Conservation (phyloP, 768 basidiomycete genomes). For the Naganishia antarctica region DNA sequence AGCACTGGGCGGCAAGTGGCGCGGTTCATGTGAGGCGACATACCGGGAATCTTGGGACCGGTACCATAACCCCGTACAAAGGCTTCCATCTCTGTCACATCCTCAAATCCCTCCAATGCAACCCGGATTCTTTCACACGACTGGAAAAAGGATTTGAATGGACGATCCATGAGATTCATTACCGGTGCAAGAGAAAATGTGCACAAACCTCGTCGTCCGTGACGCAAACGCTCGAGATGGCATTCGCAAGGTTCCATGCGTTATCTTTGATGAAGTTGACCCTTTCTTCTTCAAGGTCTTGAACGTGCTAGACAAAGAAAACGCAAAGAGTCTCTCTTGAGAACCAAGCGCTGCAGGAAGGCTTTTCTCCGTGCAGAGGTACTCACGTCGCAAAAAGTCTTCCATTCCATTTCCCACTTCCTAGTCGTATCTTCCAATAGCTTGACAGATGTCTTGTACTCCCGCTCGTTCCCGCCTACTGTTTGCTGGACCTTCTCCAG, state of each 20-base stretch:
- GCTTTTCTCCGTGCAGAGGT: neutral
- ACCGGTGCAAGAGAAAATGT: no score
- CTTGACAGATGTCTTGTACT: conserved; percentile 80
- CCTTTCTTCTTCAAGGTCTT: conserved; percentile 94
- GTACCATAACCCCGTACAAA: conserved; percentile 88
- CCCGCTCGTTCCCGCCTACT: conserved; percentile 82
- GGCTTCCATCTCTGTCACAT: conserved; percentile 77
- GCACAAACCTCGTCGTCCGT: conserved; percentile 80
- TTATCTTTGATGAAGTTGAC: conserved; percentile 91
- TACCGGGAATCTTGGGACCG: conserved; percentile 69
- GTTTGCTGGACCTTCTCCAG: conserved; percentile 84
- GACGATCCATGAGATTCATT: neutral
- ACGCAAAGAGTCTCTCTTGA: no score
- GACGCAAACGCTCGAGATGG: conserved; percentile 91
- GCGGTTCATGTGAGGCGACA: conserved; percentile 10
- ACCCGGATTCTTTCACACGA: conserved; percentile 85
- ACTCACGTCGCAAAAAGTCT: conserved; percentile 72
- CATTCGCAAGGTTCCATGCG: conserved; percentile 93
- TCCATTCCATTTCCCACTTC: conserved; percentile 94
- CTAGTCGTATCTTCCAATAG: conserved; percentile 69
- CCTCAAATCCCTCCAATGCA: conserved; percentile 80
- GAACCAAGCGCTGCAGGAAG: neutral
- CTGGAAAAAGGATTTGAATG: conserved; percentile 52
- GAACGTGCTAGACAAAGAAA: conserved; percentile 65
- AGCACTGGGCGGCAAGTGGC: neutral